These are phyloP conservation scores for Penicillium turbatum DNA, from an alignment of 495 filamentous ascomycete species.

Conservation along the genomic window DNA sequence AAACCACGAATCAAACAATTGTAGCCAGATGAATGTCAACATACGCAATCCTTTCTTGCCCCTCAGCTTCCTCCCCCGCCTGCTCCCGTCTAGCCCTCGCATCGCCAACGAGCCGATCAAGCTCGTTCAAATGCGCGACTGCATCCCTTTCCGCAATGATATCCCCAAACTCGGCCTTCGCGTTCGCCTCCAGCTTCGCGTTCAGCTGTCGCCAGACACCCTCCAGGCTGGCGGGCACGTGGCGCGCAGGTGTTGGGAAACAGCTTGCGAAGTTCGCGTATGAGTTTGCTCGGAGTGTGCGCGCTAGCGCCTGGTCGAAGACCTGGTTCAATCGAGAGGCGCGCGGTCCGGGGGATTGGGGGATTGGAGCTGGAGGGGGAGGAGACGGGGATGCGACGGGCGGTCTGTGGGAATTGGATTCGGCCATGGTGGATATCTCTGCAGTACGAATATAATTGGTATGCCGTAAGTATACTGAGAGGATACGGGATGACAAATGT, in stretches of 20 bases:
- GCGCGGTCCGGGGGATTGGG: conserved; percentile 67
- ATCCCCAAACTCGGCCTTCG: conserved; percentile 65
- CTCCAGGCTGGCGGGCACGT: conserved; percentile 63
- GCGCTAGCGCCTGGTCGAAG: conserved; percentile 62
- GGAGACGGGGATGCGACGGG: conserved; percentile 44
- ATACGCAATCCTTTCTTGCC: conserved; percentile 33
- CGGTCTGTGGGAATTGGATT: conserved; percentile 12
- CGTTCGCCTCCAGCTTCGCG: conserved; percentile 58
- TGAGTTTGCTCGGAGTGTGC: conserved; percentile 68
- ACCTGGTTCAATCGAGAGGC: conserved; percentile 66
- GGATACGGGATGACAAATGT: not conserved
- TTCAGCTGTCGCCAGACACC: conserved; percentile 68
- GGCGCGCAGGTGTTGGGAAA: conserved; percentile 75
- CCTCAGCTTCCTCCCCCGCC: conserved; percentile 20
- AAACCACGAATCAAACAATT: not conserved
- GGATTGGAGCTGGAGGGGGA: conserved; percentile 52
- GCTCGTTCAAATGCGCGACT: conserved; percentile 70
- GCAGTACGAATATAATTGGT: not conserved
- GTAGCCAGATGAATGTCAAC: conserved; percentile 13
- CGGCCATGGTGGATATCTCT: conserved; percentile 11
- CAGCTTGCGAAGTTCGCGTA: conserved; percentile 79
- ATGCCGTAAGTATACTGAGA: too few species aligned
- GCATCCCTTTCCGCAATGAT: conserved; percentile 69
- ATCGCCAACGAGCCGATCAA: conserved; percentile 70
- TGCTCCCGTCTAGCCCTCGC: conserved; percentile 57